Percentiles rank a stretch among this genome's conserved stretches.
phyloP scores from a whole-genome alignment of 352 stramenopile genomes.

The Phytophthora melonis region DNA sequence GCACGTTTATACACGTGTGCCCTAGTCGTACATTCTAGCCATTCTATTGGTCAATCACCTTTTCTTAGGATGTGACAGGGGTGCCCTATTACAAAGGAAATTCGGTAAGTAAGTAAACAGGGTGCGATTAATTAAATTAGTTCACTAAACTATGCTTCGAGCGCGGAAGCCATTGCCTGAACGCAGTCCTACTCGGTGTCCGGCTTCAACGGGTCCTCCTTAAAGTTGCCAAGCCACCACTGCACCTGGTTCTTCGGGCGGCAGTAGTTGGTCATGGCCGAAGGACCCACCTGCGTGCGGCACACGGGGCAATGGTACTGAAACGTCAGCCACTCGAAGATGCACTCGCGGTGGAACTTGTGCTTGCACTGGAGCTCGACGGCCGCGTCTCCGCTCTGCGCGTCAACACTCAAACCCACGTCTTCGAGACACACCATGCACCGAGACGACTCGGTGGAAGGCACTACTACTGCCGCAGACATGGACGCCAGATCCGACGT shows the following conservation, averaged over 20 bases:
- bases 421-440: conserved; percentile 55
- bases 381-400: conserved; percentile 46
- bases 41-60: too few relatives aligned
- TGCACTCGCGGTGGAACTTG: conserved; percentile 78
- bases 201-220: conserved; percentile 51
- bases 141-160: neutral
- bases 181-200: conserved; percentile 32
- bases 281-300: conserved; percentile 48
- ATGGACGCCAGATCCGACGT: conserved; percentile 15
- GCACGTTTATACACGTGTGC: too few relatives aligned
- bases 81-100: too few relatives aligned
- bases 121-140: neutral
- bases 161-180: neutral
- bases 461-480: conserved; percentile 16
- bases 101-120: too few relatives aligned
- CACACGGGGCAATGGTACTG: conserved; percentile 42
- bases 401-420: conserved; percentile 28
- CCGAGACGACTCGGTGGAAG: conserved; percentile 34
- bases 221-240: conserved; percentile 78
- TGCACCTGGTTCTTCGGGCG: conserved; percentile 60
- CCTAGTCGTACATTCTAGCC: too few relatives aligned
- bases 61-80: too few relatives aligned
- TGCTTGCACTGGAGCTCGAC: conserved; percentile 68
- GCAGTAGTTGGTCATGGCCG: conserved; percentile 66
- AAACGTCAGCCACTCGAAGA: conserved; percentile 81